These are phyloP conservation scores for Pythium phragmiticola DNA, from an alignment of 352 stramenopile species.

Conservation along the genomic window DNA sequence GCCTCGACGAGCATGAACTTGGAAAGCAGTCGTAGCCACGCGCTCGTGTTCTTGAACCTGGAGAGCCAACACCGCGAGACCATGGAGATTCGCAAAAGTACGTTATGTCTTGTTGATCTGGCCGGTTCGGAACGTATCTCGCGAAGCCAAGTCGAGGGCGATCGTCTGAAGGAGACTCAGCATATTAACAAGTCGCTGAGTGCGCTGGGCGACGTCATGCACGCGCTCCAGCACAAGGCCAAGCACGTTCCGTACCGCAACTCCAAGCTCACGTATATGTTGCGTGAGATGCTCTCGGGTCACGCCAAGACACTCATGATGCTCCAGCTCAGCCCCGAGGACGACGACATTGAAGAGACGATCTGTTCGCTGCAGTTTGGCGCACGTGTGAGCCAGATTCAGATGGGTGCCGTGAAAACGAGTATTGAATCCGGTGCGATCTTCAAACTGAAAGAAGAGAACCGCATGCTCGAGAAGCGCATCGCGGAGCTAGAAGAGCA, in stretches of 20 bases:
- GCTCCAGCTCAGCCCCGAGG: conserved; percentile 86
- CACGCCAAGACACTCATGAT: conserved; percentile 93
- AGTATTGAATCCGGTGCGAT: conserved; percentile 81
- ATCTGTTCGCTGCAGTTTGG: conserved; percentile 90
- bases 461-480: conserved; percentile 42
- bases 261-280: conserved; percentile 94
- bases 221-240: conserved; percentile 88
- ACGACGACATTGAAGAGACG: conserved; percentile 80
- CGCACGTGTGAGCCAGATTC: conserved; percentile 86
- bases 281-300: conserved; percentile 90
- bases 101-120: conserved; percentile 97
- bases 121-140: conserved; percentile 95
- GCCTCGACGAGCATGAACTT: conserved; percentile 85
- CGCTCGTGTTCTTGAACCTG: conserved; percentile 79
- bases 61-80: conserved; percentile 71
- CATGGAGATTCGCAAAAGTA: conserved; percentile 73
- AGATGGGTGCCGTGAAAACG: conserved; percentile 81
- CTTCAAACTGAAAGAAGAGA: conserved; percentile 70
- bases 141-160: conserved; percentile 78
- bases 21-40: conserved; percentile 84
- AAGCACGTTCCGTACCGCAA: conserved; percentile 95
- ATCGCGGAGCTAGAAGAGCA: conserved; percentile 27
- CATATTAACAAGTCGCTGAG: conserved; percentile 99
- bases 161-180: conserved; percentile 94
- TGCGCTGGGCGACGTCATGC: conserved; percentile 97